phyloP scores from a whole-genome alignment of 2,329 filamentous ascomycete species.

The Cladosporium cucumerinum region DNA sequence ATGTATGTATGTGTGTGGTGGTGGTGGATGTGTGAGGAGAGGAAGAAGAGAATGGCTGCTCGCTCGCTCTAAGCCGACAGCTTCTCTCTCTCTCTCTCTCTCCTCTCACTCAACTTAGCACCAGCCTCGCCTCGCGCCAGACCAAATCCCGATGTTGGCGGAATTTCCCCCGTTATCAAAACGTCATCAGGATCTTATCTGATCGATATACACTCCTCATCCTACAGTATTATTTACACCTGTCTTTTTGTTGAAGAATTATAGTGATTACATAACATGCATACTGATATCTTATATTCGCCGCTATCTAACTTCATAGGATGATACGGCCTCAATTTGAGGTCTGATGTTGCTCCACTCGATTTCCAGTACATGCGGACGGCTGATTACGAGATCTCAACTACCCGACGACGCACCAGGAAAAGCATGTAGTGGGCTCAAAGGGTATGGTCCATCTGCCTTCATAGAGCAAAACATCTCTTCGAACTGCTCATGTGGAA shows the following conservation, averaged over 20 bases:
- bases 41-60: slow-evolving; percentile 3
- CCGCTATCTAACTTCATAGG: too few species aligned
- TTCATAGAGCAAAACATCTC: background rate
- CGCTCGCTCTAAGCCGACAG: slow-evolving; percentile 1
- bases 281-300: background rate
- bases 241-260: background rate
- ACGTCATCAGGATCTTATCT: slow-evolving; percentile 5
- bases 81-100: background rate
- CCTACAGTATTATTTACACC: background rate
- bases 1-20: background rate
- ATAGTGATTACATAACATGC: background rate
- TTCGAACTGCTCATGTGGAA: background rate
- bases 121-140: background rate
- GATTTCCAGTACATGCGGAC: background rate
- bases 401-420: background rate
- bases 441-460: background rate
- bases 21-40: background rate
- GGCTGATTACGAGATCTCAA: background rate
- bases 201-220: background rate
- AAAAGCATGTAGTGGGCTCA: background rate
- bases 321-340: too few species aligned
- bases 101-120: background rate
- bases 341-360: background rate
- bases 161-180: background rate
- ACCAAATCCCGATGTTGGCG: slow-evolving; percentile 9